A percentile compares a stretch with the other conserved stretches of the same genome.
These are phyloP conservation scores for Musa balbisiana DNA, from an alignment of 202 grass and related monocot species.

Conservation along the genomic window DNA sequence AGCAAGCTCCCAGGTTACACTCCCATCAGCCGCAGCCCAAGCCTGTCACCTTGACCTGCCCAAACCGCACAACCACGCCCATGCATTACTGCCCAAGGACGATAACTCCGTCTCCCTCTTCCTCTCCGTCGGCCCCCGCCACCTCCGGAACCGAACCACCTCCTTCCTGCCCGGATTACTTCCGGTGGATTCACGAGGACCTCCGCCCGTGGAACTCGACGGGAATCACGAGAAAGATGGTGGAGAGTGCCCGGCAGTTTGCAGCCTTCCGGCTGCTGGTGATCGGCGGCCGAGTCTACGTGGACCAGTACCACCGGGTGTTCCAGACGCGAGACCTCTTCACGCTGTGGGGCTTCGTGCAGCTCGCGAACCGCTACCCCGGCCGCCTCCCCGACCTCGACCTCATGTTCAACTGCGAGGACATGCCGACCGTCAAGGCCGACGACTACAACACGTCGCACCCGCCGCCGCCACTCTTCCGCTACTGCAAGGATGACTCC, in stretches of 20 bases:
- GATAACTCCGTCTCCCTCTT: neutral
- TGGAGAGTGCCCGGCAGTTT: slow-evolving; percentile 33
- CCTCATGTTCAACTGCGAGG: slow-evolving; percentile 82
- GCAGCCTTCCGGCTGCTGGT: slow-evolving; percentile 72
- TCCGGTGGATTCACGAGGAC: slow-evolving; percentile 90
- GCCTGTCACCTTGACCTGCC: neutral
- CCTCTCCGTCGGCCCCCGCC: neutral
- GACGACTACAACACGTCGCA: slow-evolving; percentile 27
- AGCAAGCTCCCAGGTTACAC: neutral
- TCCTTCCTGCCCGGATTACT: slow-evolving; percentile 59
- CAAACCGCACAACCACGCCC: neutral
- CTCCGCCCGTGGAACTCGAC: slow-evolving; percentile 58
- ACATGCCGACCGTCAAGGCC: slow-evolving; percentile 51
- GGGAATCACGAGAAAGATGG: slow-evolving; percentile 62
- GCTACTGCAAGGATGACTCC: slow-evolving; percentile 55
- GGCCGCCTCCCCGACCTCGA: slow-evolving; percentile 74
- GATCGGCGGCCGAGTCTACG: slow-evolving; percentile 34
- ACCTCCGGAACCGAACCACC: neutral
- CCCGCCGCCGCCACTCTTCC: slow-evolving; percentile 56
- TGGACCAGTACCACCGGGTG: slow-evolving; percentile 43
- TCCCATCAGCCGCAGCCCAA: neutral
- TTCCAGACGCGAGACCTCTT: slow-evolving; percentile 82
- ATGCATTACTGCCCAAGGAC: neutral
- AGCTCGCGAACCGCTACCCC: slow-evolving; percentile 69
- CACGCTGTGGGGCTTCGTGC: slow-evolving; percentile 80